Conservation (phyloP, 129 eudicot species). For the Sambucus nigra region DNA sequence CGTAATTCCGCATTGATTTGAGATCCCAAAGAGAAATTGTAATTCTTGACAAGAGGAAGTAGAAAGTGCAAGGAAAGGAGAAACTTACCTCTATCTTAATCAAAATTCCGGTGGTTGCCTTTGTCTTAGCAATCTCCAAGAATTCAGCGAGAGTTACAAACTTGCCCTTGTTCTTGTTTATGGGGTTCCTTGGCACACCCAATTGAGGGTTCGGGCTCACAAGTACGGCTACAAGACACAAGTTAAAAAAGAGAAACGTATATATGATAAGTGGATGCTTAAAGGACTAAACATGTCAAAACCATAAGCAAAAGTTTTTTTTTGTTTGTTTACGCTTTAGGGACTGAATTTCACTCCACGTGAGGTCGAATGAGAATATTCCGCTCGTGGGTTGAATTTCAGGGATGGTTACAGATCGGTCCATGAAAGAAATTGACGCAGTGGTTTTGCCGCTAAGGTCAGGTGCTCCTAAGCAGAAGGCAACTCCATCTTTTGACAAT, state of each 20-base stretch:
- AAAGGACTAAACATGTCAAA: background rate
- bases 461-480: conserved; percentile 41
- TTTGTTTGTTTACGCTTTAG: conserved; percentile 6
- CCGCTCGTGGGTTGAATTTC: background rate
- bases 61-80: background rate
- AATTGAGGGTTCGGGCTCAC: conserved; percentile 13
- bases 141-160: conserved; percentile 25
- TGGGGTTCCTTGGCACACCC: conserved; percentile 26
- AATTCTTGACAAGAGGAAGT: background rate
- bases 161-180: conserved; percentile 21
- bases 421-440: conserved; percentile 15
- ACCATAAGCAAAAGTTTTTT: too few relatives aligned
- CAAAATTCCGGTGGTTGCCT: conserved; percentile 30
- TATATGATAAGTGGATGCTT: background rate
- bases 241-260: background rate
- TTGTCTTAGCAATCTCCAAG: conserved; percentile 24
- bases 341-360: conserved; percentile 4
- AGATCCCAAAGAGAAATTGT: too few relatives aligned
- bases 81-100: conserved; percentile 40
- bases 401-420: background rate
- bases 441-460: conserved; percentile 31
- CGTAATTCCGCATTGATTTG: too few relatives aligned
- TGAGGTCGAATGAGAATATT: conserved; percentile 7
- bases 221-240: conserved; percentile 27
- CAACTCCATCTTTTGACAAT: conserved; percentile 34